phyloP scores from a whole-genome alignment of 306 rosid species.

The Argentina anserina region DNA sequence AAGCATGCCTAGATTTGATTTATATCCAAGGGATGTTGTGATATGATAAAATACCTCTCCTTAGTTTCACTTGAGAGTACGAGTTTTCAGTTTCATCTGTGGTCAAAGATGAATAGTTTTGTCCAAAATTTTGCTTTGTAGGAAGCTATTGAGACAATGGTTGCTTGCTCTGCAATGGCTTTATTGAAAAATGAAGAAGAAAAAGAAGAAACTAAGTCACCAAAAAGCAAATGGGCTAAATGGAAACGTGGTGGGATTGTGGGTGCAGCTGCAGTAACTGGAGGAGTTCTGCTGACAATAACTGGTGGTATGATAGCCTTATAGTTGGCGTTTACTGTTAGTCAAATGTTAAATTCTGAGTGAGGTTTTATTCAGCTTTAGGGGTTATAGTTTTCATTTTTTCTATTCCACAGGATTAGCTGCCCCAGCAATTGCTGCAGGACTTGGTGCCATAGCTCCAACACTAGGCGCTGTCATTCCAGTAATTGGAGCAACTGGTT shows the following conservation, averaged over 20 bases:
- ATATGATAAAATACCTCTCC: slow-evolving; percentile 10
- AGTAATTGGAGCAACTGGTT: slow-evolving; percentile 83
- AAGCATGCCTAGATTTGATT: slow-evolving; percentile 7
- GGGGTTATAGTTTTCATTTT: slow-evolving; percentile 24
- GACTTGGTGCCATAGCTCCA: slow-evolving; percentile 87
- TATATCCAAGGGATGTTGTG: slow-evolving; percentile 10
- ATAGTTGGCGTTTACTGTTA: background rate
- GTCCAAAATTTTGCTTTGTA: slow-evolving; percentile 36
- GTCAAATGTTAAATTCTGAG: slow-evolving; percentile 10
- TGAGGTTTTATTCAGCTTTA: slow-evolving; percentile 15
- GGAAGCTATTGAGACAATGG: slow-evolving; percentile 93
- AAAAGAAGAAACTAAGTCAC: slow-evolving; percentile 45
- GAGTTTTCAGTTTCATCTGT: background rate
- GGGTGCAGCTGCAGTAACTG: slow-evolving; percentile 95
- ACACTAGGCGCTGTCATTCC: slow-evolving; percentile 89
- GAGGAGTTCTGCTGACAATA: slow-evolving; percentile 84
- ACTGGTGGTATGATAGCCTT: slow-evolving; percentile 73
- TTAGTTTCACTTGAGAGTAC: background rate
- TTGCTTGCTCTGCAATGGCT: slow-evolving; percentile 93
- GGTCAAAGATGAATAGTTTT: slow-evolving; percentile 17
- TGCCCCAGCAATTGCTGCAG: slow-evolving; percentile 97
- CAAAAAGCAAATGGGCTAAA: slow-evolving; percentile 66
- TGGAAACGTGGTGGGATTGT: slow-evolving; percentile 94
- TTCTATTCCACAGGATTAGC: slow-evolving; percentile 69
- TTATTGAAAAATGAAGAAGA: slow-evolving; percentile 52